Conservation (phyloP, 2,329 filamentous ascomycete species). For the Aureobasidium sp. region DNA sequence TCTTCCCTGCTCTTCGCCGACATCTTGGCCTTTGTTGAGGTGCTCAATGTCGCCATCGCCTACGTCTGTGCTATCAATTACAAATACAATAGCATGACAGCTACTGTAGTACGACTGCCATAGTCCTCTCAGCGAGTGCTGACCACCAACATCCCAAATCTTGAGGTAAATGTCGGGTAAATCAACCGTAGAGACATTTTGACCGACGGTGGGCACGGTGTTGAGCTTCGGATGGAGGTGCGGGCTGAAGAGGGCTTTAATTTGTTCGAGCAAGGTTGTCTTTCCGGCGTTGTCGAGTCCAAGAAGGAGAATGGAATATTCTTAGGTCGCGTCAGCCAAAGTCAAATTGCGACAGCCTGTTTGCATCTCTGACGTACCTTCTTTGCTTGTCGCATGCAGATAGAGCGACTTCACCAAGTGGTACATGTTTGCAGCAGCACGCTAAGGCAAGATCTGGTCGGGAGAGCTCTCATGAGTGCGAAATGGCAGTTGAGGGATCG, state of each 20-base stretch:
- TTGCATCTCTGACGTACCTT: constrained; percentile 51
- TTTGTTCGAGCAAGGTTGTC: constrained; percentile 94
- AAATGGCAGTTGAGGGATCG: neutral
- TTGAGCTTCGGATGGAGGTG: constrained; percentile 62
- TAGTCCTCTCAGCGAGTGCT: constrained; percentile 77
- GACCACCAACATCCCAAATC: constrained; percentile 96
- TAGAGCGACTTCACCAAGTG: constrained; percentile 94
- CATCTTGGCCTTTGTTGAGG: constrained; percentile 27
- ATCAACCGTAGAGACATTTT: constrained; percentile 88
- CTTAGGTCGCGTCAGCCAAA: constrained; percentile 38
- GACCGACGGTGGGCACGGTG: constrained; percentile 92
- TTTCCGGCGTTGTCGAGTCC: constrained; percentile 98
- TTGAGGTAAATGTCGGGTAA: constrained; percentile 95
- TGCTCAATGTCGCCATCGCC: constrained; percentile 68
- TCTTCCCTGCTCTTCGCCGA: constrained; percentile 42
- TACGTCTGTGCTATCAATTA: constrained; percentile 91
- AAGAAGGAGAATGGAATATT: constrained; percentile 94
- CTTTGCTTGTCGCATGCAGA: constrained; percentile 91
- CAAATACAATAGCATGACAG: constrained; percentile 95
- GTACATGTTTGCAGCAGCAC: constrained; percentile 59
- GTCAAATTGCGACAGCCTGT: neutral
- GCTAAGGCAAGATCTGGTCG: neutral
- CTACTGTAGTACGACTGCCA: constrained; percentile 95
- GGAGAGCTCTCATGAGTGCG: neutral
- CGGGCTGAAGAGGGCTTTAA: constrained; percentile 74